phyloP scores from a whole-genome alignment of 768 basidiomycete species.

The Royoungia palumana region DNA sequence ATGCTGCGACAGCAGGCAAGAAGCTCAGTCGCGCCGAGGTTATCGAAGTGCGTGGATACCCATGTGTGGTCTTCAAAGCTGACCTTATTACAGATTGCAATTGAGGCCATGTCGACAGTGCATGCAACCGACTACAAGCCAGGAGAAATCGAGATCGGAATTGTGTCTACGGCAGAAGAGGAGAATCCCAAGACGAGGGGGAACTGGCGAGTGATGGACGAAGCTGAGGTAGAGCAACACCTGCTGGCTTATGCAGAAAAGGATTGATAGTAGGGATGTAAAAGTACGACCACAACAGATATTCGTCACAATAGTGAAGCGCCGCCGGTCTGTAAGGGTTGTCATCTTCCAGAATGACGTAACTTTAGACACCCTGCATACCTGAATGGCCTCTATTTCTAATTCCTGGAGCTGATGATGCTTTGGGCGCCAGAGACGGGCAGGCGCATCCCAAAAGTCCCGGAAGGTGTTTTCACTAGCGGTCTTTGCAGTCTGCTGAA shows the following conservation, averaged over 20 bases:
- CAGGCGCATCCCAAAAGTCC: constrained; percentile 70
- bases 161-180: constrained; percentile 73
- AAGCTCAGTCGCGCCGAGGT: constrained; percentile 72
- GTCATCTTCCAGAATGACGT: not conserved
- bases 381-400: constrained; percentile 68
- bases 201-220: constrained; percentile 74
- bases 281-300: not conserved
- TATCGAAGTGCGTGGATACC: constrained; percentile 67
- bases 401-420: constrained; percentile 46
- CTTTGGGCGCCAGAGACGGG: constrained; percentile 52
- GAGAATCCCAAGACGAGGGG: constrained; percentile 72
- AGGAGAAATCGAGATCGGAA: constrained; percentile 93
- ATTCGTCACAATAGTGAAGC: constrained; percentile 46
- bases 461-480: constrained; percentile 25
- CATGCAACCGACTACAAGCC: constrained; percentile 96
- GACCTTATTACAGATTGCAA: constrained; percentile 64
- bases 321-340: constrained; percentile 52
- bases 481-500: constrained; percentile 26
- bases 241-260: constrained; percentile 87
- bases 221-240: constrained; percentile 75
- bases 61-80: not conserved
- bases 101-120: constrained; percentile 91
- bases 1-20: constrained; percentile 72
- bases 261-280: constrained; percentile 47
- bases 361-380: constrained; percentile 28